A percentile compares a stretch with the other conserved stretches of the same genome.
These are phyloP conservation scores for Cladosporium halotolerans DNA, from an alignment of 2,329 filamentous ascomycete genomes.

Conservation along the genomic window DNA sequence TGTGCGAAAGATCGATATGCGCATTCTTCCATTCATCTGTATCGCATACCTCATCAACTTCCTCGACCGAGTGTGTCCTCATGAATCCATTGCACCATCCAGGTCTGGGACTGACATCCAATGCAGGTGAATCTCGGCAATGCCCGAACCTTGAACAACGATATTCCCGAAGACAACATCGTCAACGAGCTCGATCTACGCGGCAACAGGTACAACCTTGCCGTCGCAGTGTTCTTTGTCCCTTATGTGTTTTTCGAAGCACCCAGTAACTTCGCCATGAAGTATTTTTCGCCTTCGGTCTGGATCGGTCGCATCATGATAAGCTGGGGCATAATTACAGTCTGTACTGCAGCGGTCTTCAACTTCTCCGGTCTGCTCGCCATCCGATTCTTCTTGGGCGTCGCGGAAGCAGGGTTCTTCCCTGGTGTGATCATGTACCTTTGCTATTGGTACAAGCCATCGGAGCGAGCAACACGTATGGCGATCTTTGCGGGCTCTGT, in stretches of 20 bases:
- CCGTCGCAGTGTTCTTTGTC: constrained; percentile 52
- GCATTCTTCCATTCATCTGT: constrained; percentile 61
- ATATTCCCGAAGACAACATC: constrained; percentile 44
- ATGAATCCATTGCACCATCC: neutral
- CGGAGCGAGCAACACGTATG: constrained; percentile 30
- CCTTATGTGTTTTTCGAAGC: constrained; percentile 58
- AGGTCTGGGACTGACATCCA: neutral
- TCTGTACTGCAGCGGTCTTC: constrained; percentile 18
- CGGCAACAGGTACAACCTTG: constrained; percentile 53
- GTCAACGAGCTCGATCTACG: constrained; percentile 49
- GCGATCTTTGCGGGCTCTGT: constrained; percentile 21
- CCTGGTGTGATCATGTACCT: constrained; percentile 44
- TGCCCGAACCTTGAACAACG: constrained; percentile 27
- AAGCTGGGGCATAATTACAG: constrained; percentile 19
- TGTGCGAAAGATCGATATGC: constrained; percentile 62
- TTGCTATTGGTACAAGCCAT: constrained; percentile 46
- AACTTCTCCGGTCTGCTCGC: constrained; percentile 16
- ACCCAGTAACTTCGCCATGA: constrained; percentile 38
- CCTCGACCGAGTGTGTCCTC: constrained; percentile 10
- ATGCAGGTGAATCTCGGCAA: constrained; percentile 36
- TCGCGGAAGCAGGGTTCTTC: constrained; percentile 47
- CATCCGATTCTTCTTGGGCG: constrained; percentile 17
- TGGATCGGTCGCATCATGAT: constrained; percentile 23
- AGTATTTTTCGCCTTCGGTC: constrained; percentile 18
- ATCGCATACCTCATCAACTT: constrained; percentile 31